Percentiles rank a stretch among this genome's conserved stretches.
Conservation (phyloP, 345 rosid genomes). For the Populus pruinosa region DNA sequence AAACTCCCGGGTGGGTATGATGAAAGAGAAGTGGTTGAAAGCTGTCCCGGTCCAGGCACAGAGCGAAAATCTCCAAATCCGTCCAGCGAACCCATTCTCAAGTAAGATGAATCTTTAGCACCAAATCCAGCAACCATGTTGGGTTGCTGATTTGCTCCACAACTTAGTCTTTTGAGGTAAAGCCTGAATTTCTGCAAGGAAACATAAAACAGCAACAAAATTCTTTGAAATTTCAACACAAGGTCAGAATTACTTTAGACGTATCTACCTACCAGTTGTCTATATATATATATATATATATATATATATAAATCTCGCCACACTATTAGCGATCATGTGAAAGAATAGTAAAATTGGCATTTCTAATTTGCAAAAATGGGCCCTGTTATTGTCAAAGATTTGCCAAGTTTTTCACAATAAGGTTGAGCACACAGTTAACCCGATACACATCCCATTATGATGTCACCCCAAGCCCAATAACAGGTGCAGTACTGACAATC, state of each 20-base stretch:
- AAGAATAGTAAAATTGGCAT: background rate
- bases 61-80: slow-evolving; percentile 53
- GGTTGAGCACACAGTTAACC: background rate
- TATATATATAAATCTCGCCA: background rate
- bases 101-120: slow-evolving; percentile 50
- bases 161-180: slow-evolving; percentile 63
- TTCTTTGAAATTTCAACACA: background rate
- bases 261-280: background rate
- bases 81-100: slow-evolving; percentile 48
- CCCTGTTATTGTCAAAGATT: background rate
- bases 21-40: slow-evolving; percentile 46
- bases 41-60: slow-evolving; percentile 48
- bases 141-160: slow-evolving; percentile 45
- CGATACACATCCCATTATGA: background rate
- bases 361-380: background rate
- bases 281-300: background rate
- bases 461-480: background rate
- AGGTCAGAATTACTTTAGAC: background rate
- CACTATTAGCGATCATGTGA: background rate
- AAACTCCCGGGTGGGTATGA: slow-evolving; percentile 45
- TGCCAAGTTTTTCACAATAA: background rate
- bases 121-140: slow-evolving; percentile 56
- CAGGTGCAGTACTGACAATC: background rate
- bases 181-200: slow-evolving; percentile 77
- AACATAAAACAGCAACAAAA: background rate